Evolutionary conservation across 1,139 yeast species (phyloP), one percentile per base, ranked within the genome.

Genomic region (Scheffersomyces quercinus): DNA sequence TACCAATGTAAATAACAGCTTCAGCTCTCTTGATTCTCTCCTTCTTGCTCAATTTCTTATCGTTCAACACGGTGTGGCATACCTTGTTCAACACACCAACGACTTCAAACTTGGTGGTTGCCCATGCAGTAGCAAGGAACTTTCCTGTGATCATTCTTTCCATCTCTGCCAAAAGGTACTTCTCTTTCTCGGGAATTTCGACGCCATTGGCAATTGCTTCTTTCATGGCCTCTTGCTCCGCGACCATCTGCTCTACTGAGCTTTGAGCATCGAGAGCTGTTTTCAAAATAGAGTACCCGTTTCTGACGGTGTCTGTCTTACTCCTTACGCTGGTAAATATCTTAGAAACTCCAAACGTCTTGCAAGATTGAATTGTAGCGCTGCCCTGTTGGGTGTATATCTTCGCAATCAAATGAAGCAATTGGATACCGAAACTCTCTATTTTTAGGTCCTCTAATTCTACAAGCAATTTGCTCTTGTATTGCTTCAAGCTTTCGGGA

Each of bases 41-140:
- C 51, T 81, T 81, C 35, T 76, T 65, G 3, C 75, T 56, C 9
- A 82, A 67, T 0, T 63, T 45, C 57, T 82, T 84, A 53, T 85
- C 90, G 45, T 74, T 72, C 47, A 86, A 67, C 1, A 86, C 67
- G 47, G 65, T 70, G 45, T 80, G 78, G 56, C 88, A 82, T 9
- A 85, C 91, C 50, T 80, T 83, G 52, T 81, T 80, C 52, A 86
- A 66, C 5, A 85, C 79, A 26, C 83, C 79, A 38, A 84, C 82
- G 38, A 85, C 82, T 63, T 86, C 95, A 57, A 80, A 85, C 55
- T 83, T 85, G 12, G 89, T 82, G 35, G 87, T 75, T 1, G 85
- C 87, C 95, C 95, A 86, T 16, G 88, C 89, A 8, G 88, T 83
- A 13, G 85, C 86, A 44, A 86, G 72, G 41, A 86, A 74, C 60